phyloP scores from a whole-genome alignment of 2,329 filamentous ascomycete species.

The Lachnellula cervina region DNA sequence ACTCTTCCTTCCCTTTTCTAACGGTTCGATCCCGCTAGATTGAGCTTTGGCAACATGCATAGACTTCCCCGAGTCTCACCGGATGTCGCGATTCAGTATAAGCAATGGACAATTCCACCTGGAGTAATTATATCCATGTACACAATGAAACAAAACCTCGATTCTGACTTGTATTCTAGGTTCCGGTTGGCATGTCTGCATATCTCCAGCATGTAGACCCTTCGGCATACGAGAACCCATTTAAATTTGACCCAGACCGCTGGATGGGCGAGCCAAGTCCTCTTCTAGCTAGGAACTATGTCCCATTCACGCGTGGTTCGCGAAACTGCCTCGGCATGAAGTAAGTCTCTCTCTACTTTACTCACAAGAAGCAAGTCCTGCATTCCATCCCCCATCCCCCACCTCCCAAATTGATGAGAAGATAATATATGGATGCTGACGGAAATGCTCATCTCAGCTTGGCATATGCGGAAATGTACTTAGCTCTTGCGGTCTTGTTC shows the following conservation, averaged over 20 bases:
- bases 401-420: no score
- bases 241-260: not conserved
- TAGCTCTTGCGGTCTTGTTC: not conserved
- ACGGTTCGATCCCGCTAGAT: not conserved
- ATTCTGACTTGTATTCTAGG: not conserved
- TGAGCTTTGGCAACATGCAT: slow-evolving; percentile 1
- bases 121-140: not conserved
- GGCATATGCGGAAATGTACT: not conserved
- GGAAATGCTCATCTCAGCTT: not conserved
- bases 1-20: not conserved
- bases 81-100: slow-evolving; percentile 2
- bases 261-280: not conserved
- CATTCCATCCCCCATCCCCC: no score
- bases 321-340: slow-evolving; percentile 3
- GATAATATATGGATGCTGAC: no score
- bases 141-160: not conserved
- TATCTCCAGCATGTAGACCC: slow-evolving; percentile 4
- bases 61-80: slow-evolving; percentile 1
- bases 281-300: not conserved
- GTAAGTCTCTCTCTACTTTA: not conserved
- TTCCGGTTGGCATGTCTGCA: slow-evolving; percentile 3
- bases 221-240: not conserved
- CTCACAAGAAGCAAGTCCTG: no score
- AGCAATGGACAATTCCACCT: slow-evolving; percentile 2
- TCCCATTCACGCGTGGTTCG: not conserved